Evolutionary conservation across 768 basidiomycete species (phyloP).

Genomic region (Macrolepiota albuminosa): DNA sequence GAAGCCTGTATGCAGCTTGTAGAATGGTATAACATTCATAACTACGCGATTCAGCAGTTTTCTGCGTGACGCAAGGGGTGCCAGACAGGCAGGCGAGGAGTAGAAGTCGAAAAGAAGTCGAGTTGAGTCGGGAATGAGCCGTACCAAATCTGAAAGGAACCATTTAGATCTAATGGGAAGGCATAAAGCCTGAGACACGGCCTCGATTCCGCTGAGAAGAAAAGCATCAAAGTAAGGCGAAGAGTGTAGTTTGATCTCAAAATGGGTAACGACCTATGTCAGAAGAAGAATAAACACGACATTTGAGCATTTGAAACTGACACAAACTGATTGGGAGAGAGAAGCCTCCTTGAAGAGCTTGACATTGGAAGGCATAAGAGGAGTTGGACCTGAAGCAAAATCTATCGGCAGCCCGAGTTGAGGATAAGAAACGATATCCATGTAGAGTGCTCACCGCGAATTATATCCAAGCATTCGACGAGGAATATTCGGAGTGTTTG

Average conservation of each 20-base stretch:
- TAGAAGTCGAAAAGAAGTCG: slow-evolving; percentile 39
- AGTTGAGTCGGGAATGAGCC: slow-evolving; percentile 34
- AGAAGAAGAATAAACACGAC: not conserved
- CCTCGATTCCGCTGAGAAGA: slow-evolving; percentile 39
- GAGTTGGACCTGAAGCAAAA: slow-evolving; percentile 26
- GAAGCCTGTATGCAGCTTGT: slow-evolving; percentile 23
- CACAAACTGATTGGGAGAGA: slow-evolving; percentile 25
- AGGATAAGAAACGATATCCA: not conserved
- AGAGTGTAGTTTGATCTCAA: slow-evolving; percentile 26
- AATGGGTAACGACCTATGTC: slow-evolving; percentile 19
- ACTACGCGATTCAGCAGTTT: slow-evolving; percentile 38
- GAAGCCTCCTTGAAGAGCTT: slow-evolving; percentile 34
- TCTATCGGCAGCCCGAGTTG: slow-evolving; percentile 21
- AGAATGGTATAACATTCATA: slow-evolving; percentile 24
- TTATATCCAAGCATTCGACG: slow-evolving; percentile 34
- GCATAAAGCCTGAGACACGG: slow-evolving; percentile 36
- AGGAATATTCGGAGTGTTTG: slow-evolving; percentile 35
- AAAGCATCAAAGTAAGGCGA: slow-evolving; percentile 40
- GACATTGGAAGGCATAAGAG: slow-evolving; percentile 31
- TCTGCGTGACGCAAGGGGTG: slow-evolving; percentile 27
- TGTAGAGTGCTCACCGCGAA: slow-evolving; percentile 31
- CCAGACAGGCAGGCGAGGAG: slow-evolving; percentile 32
- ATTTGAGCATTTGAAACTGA: not conserved
- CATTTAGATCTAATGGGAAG: slow-evolving; percentile 41
- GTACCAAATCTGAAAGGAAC: slow-evolving; percentile 46